A percentile compares a stretch with the other conserved stretches of the same genome.
Evolutionary conservation across 2,329 filamentous ascomycete species (phyloP).

Genomic region (Monilinia vaccinii-corymbosi): DNA sequence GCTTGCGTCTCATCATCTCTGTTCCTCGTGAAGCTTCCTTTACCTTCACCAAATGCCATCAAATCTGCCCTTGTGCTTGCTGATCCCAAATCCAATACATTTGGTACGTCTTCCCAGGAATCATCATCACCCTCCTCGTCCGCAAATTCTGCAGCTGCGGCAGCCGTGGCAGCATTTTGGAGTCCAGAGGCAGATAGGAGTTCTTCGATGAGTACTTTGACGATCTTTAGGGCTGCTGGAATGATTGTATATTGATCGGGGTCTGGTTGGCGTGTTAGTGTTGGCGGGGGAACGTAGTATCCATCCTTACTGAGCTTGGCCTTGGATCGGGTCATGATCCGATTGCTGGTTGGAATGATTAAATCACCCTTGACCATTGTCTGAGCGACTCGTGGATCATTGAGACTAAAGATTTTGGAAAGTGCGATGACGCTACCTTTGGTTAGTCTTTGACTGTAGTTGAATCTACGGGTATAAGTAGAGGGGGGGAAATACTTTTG

Average conservation of each 20-base stretch:
- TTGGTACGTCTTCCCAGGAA: constrained; percentile 81
- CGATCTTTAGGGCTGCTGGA: constrained; percentile 82
- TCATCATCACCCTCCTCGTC: constrained; percentile 66
- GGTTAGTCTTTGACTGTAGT: constrained; percentile 27
- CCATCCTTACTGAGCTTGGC: constrained; percentile 62
- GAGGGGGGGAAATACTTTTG: constrained; percentile 63
- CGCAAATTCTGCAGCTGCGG: constrained; percentile 47
- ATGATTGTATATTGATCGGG: constrained; percentile 86
- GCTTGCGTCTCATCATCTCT: constrained; percentile 85
- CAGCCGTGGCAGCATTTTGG: constrained; percentile 48
- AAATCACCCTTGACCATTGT: constrained; percentile 88
- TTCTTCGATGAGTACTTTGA: constrained; percentile 93
- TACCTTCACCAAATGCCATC: constrained; percentile 63
- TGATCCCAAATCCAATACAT: constrained; percentile 66
- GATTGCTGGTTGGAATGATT: constrained; percentile 66
- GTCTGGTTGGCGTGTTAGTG: constrained; percentile 38
- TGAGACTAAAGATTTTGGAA: constrained; percentile 80
- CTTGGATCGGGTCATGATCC: constrained; percentile 90
- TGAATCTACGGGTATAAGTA: not conserved
- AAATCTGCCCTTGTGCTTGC: constrained; percentile 63
- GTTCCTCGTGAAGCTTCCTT: constrained; percentile 47
- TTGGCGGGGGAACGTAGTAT: constrained; percentile 1
- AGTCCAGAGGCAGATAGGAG: constrained; percentile 69
- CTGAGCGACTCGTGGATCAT: constrained; percentile 69
- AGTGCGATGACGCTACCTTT: constrained; percentile 71